Percentiles rank a stretch among this genome's conserved stretches.
These are phyloP conservation scores for Tetraselmis striata DNA, from an alignment of 139 green algal species.

Conservation along the genomic window DNA sequence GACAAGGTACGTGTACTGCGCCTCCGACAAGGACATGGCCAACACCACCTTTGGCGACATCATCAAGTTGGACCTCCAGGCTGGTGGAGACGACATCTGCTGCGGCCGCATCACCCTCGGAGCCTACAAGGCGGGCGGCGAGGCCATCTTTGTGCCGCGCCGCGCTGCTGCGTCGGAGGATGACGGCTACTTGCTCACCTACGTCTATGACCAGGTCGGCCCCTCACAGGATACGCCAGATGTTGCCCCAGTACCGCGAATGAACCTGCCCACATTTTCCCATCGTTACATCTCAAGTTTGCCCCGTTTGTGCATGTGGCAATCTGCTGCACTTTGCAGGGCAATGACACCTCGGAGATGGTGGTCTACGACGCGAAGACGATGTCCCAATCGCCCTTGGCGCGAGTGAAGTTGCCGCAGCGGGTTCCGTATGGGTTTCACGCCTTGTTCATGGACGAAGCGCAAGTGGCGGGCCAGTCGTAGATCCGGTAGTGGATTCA, in stretches of 20 bases:
- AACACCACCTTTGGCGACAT: constrained; percentile 38
- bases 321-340: no score
- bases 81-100: constrained; percentile 13
- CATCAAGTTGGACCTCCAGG: constrained; percentile 58
- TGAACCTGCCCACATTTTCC: no score
- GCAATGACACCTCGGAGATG: constrained; percentile 26
- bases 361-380: constrained; percentile 60
- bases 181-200: constrained; percentile 66
- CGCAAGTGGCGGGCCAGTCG: constrained; percentile 5
- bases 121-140: constrained; percentile 37
- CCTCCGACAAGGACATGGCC: neutral
- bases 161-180: constrained; percentile 40
- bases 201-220: constrained; percentile 49
- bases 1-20: neutral
- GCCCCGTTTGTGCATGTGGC: no score
- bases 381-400: constrained; percentile 51
- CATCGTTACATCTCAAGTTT: no score
- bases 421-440: constrained; percentile 71
- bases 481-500: no score
- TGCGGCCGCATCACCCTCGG: constrained; percentile 39
- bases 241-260: no score
- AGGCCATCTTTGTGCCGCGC: constrained; percentile 63
- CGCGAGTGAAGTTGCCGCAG: constrained; percentile 46
- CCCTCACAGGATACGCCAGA: no score
- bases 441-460: constrained; percentile 39